Evolutionary conservation across 495 filamentous ascomycete species (phyloP), one percentile per base, ranked within the genome.

Genomic region (Hypoxylon crocopeplum): DNA sequence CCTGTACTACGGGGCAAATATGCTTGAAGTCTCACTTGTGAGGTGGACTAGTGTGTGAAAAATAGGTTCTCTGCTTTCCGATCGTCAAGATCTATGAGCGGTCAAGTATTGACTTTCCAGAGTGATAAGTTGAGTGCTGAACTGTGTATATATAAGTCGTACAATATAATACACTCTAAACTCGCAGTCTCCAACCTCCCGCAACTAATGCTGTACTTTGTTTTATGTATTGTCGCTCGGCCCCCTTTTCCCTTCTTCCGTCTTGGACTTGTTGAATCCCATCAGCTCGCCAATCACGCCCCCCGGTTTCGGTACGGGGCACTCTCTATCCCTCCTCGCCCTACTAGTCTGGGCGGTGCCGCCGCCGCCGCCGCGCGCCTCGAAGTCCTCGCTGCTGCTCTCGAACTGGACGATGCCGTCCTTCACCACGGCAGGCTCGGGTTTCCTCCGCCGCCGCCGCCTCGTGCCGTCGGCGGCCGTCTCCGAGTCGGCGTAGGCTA

Each of bases 231-330:
- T 24, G 15, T 56, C 54, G 13, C 13, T 40, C 24, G 29, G 42
- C 24, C 19, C 33, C n/a, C 17, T 33, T 21, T 54, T 46, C 20
- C 12, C 38, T 7, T 59, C 55, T 45, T 36, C 36, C 21, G 45
- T 37, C 36, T 70, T 45, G 13, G 59, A 51, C 38, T 66, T 68
- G 21, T 70, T 79, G 64, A 94, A 88, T 0, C 91, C 91, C 59
- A 96, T 73, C 32, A 93, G 65, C 68, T 88, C 82, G 16, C 89
- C 89, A 46, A 94, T 72, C 10, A 90, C 70, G 7, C 90, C 91
- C 13, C 82, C 77, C 0, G 91, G 92, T 66, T 95, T 96, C 3
- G 92, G 92, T 1, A 96, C 87, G 0, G 91, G 92, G 64, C 92
- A 96, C 69, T 92, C 68, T 29, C 65, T 53, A 25, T 68, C 80